Evolutionary conservation across 768 basidiomycete species (phyloP), one percentile per base, ranked within the genome.

Genomic region (Gyrodon lividus): DNA sequence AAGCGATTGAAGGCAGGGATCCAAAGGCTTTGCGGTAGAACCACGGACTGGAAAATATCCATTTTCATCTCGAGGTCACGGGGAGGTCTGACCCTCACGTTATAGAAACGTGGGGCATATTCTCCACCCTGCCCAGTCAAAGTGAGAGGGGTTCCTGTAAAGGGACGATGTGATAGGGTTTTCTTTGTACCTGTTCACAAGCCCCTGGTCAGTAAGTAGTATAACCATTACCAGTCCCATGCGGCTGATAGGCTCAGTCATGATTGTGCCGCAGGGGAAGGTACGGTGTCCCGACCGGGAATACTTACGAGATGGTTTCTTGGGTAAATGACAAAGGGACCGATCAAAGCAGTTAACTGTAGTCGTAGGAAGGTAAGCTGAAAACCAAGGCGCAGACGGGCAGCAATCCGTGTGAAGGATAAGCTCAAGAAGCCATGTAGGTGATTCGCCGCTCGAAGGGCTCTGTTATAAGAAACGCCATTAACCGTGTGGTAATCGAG

Each of bases 391-490:
- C 23, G 14, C 16, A 42, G 22, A 22, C 22, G 5, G 20, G 19
- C 40, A 41, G 41, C 16, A 23, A 43, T 5, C 8, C 23, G 41
- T 43, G 23, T 28, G 43, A 35, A 26, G 30, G 34, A 10, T 26
- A 20, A 26, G 26, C 44, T 50, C 38, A 54, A 58, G 35, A 57
- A 41, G 52, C 30, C 6, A 19, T 42, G 12, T 24, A 22, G 13
- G 30, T 6, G 12, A 24, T 52, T 51, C 55, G 56, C 47, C 22
- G 35, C 40, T 31, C 22, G 28, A 24, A 43, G 41, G 16, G 26
- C 23, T 19, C 12, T 17, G 17, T 7, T n/a, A 37, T 17, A n/a
- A 37, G n/a, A 17, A 37, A 31, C 17, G 35, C 35, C 17, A 19
- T 37, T 37, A 19, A 9, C 16, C 35, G n/a, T n/a, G 17, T 6